Conservation (phyloP, 495 filamentous ascomycete species). For the Penicillium paxilli region DNA sequence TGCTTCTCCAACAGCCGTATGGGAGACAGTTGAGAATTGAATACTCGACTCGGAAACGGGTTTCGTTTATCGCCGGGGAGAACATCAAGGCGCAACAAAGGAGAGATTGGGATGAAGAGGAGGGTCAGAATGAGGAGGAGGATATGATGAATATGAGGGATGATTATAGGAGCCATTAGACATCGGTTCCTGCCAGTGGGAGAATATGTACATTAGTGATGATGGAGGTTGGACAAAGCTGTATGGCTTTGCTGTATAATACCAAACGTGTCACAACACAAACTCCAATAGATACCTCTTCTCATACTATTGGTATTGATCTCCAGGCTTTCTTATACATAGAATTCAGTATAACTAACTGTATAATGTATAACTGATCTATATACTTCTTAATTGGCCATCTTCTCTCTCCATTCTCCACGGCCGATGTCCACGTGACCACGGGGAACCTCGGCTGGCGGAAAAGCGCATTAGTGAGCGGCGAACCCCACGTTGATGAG, state of each 20-base stretch:
- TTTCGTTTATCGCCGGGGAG: not conserved
- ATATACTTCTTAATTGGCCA: not conserved
- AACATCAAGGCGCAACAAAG: not conserved
- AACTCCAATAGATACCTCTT: too few species aligned
- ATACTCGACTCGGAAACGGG: slow-evolving; percentile 41
- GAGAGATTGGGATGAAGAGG: slow-evolving; percentile 1
- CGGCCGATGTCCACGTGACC: slow-evolving; percentile 33
- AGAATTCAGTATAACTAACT: too few species aligned
- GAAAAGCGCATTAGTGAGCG: slow-evolving; percentile 25
- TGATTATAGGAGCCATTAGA: not conserved
- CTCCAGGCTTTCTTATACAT: too few species aligned
- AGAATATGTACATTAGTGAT: slow-evolving; percentile 1
- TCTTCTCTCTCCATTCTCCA: not conserved
- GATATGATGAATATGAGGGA: not conserved
- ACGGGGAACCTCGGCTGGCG: slow-evolving; percentile 36
- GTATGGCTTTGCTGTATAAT: too few species aligned
- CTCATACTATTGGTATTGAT: too few species aligned
- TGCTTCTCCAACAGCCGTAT: slow-evolving; percentile 59
- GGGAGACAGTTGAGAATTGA: slow-evolving; percentile 68
- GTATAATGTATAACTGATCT: not conserved
- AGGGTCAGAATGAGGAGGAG: not conserved
- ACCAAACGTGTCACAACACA: too few species aligned
- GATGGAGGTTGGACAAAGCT: too few species aligned
- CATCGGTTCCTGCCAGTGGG: not conserved
- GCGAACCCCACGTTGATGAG: slow-evolving; percentile 38